Evolutionary conservation across 2,329 filamentous ascomycete genomes (phyloP).

Genomic region (Alternaria consortialis): DNA sequence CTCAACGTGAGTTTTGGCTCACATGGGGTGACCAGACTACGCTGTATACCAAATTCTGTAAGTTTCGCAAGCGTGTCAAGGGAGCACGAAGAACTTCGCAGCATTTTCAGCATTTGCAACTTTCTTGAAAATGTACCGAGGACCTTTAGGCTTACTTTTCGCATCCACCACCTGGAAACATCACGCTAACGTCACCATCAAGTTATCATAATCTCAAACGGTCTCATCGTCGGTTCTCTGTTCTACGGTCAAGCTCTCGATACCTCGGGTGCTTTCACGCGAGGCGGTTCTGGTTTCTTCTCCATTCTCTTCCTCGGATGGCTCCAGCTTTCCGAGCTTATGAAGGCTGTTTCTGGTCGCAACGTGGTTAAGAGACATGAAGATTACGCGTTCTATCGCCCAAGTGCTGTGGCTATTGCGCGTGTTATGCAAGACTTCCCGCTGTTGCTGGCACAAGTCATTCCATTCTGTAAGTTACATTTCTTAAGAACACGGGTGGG

Average conservation of each 20-base stretch:
- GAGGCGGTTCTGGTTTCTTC: conserved; percentile 72
- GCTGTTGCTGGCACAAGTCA: conserved; percentile 65
- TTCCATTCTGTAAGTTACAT: conserved; percentile 59
- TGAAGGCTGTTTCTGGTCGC: conserved; percentile 77
- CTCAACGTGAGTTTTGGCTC: conserved; percentile 79
- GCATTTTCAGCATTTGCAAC: not conserved
- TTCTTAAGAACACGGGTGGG: not conserved
- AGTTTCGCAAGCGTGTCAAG: not conserved
- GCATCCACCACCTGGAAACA: not conserved
- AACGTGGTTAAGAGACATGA: conserved; percentile 73
- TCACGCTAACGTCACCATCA: not conserved
- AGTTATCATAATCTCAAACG: conserved; percentile 77
- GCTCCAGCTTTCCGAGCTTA: conserved; percentile 80
- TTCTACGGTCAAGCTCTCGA: conserved; percentile 74
- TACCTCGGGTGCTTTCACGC: conserved; percentile 69
- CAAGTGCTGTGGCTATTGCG: conserved; percentile 69
- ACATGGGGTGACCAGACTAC: conserved; percentile 78
- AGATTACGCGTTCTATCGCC: conserved; percentile 75
- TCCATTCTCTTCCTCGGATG: conserved; percentile 72
- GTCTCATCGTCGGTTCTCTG: conserved; percentile 78
- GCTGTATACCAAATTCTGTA: conserved; percentile 72
- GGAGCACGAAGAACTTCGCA: not conserved
- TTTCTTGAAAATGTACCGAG: not conserved
- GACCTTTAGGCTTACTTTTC: not conserved
- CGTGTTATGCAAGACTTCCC: conserved; percentile 71